phyloP scores from a whole-genome alignment of 805 yeast species.

The Tetrapisispora phaffii region DNA sequence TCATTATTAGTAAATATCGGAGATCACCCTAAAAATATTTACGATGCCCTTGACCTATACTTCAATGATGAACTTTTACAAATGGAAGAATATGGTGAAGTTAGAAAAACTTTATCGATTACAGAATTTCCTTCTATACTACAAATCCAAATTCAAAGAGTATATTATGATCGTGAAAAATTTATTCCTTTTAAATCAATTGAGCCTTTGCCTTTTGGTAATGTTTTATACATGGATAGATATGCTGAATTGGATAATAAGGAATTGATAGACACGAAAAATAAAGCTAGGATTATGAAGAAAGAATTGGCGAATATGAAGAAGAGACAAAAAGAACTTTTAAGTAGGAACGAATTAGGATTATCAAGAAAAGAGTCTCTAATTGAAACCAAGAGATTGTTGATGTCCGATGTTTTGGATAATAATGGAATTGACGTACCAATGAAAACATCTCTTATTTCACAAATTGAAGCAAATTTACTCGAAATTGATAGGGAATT shows the following conservation, averaged over 20 bases:
- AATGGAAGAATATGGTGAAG: conserved; percentile 60
- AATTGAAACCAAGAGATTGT: conserved; percentile 46
- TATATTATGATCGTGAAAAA: conserved; percentile 69
- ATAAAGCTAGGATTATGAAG: conserved; percentile 53
- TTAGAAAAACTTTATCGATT: conserved; percentile 63
- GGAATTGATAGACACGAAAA: conserved; percentile 41
- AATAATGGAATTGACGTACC: conserved; percentile 35
- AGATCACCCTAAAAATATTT: conserved; percentile 78
- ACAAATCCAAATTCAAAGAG: conserved; percentile 91
- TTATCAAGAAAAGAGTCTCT: conserved; percentile 43
- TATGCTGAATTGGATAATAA: conserved; percentile 62
- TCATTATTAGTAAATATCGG: conserved; percentile 78
- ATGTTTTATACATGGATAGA: conserved; percentile 75
- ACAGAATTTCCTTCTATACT: conserved; percentile 66
- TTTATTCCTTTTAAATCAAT: conserved; percentile 71
- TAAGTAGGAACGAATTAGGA: conserved; percentile 41
- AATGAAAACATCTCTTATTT: conserved; percentile 10
- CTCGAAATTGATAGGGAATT: conserved; percentile 39
- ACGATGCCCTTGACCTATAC: conserved; percentile 81
- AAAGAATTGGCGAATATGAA: conserved; percentile 38
- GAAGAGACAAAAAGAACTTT: conserved; percentile 34
- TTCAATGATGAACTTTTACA: conserved; percentile 60
- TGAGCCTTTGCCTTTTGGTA: conserved; percentile 73
- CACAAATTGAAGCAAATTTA: conserved; percentile 37
- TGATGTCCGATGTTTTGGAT: conserved; percentile 37